Conservation (phyloP, 148 eudicot species). For the Tetragonia tetragonoides region DNA sequence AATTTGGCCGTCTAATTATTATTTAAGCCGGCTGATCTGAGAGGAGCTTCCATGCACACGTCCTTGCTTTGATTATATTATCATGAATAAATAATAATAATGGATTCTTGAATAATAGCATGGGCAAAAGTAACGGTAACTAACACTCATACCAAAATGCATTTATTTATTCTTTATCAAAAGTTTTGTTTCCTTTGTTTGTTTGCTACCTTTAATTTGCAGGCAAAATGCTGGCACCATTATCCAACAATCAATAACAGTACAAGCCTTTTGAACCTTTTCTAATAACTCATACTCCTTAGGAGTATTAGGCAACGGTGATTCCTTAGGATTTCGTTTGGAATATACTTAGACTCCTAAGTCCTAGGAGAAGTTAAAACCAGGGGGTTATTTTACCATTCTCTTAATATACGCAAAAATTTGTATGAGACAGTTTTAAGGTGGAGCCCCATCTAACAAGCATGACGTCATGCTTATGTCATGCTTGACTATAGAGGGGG, state of each 20-base stretch:
- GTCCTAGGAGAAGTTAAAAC: too few species aligned
- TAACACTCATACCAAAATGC: neutral
- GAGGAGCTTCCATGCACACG: neutral
- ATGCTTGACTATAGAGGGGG: too few species aligned
- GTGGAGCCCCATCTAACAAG: too few species aligned
- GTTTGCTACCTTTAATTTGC: neutral
- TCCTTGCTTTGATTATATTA: neutral
- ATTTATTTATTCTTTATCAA: neutral
- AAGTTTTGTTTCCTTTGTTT: neutral
- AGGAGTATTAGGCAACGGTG: too few species aligned
- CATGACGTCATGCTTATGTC: too few species aligned
- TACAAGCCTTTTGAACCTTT: neutral
- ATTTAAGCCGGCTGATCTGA: neutral
- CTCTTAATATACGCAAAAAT: too few species aligned
- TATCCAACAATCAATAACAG: constrained; percentile 2
- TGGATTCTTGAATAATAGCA: neutral
- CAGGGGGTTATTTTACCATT: too few species aligned
- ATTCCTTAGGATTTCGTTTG: too few species aligned
- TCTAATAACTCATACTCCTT: too few species aligned
- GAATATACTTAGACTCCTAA: too few species aligned
- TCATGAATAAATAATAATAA: neutral
- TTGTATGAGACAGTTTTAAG: too few species aligned
- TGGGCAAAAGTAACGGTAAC: neutral
- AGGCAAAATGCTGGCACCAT: neutral
- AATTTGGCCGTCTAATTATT: neutral